These are phyloP conservation scores for Gossypium trilobum DNA, from an alignment of 441 rosid species.

Conservation along the genomic window DNA sequence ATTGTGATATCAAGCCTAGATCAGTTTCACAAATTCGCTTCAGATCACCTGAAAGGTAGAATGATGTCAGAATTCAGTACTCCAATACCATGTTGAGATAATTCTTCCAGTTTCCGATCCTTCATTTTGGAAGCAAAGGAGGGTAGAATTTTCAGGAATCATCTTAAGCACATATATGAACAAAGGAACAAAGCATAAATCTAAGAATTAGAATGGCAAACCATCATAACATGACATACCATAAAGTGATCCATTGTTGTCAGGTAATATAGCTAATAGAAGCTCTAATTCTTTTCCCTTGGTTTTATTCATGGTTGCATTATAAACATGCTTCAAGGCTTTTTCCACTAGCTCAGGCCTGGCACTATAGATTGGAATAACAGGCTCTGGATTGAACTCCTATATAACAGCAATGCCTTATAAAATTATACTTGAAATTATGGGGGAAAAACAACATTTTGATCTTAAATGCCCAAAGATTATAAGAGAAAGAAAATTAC, in stretches of 20 bases:
- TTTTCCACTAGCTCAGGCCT: slow-evolving; percentile 96
- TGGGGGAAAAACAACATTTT: not conserved
- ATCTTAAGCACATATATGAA: not conserved
- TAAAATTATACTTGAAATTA: not conserved
- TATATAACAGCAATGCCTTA: slow-evolving; percentile 19
- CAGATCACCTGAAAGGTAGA: slow-evolving; percentile 50
- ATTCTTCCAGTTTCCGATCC: not conserved
- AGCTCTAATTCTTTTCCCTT: slow-evolving; percentile 95
- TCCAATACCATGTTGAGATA: not conserved
- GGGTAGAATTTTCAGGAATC: not conserved
- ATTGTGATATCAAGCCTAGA: slow-evolving; percentile 77
- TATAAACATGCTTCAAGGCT: slow-evolving; percentile 80
- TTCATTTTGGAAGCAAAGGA: not conserved
- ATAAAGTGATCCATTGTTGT: slow-evolving; percentile 85
- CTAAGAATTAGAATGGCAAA: not conserved
- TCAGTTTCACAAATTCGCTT: slow-evolving; percentile 91
- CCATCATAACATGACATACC: slow-evolving; percentile 36
- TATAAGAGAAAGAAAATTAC: slow-evolving; percentile 27
- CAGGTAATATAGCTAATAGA: slow-evolving; percentile 79
- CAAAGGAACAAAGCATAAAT: not conserved
- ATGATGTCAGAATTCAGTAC: not conserved
- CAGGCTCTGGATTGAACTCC: slow-evolving; percentile 88
- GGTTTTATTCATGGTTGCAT: slow-evolving; percentile 68
- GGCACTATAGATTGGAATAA: slow-evolving; percentile 71
- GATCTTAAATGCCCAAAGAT: not conserved